Evolutionary conservation across 2,329 filamentous ascomycete species (phyloP), one percentile per base, ranked within the genome.

Genomic region (Aureobasidium uvarum): DNA sequence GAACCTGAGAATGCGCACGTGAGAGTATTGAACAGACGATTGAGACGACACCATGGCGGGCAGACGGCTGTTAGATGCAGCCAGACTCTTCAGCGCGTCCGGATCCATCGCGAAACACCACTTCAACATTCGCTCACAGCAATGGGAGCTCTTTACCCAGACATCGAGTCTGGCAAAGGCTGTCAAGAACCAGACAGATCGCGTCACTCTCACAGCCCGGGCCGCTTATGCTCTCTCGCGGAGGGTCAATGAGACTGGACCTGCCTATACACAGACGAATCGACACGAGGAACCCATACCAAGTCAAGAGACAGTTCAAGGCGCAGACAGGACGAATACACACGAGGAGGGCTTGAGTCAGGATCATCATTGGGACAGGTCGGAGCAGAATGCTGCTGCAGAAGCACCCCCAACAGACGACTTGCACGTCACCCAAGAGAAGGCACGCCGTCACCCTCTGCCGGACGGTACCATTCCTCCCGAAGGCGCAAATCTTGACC

Each of bases 121-220:
- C 72, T 75, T 86, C 65, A 78, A 78, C 48, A 81, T 88, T 56
- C 85, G 86, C 25, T 79, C 81, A 63, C 81, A 83, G 64, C 86
- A 90, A 74, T 78, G 88, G 70, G 84, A 89, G 72, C 75, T 85
- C 55, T 89, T 85, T 75, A 85, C 79, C 58, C 81, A 83, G 69
- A 89, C 88, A 0, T 90, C 88, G 2, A 85, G 84, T 36, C 75
- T 90, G 55, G 84, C 85, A 33, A 86, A 85, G 73, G 83, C 84
- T 16, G 79, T 88, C 65, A 86, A 86, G 73, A 80, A 74, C 60
- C 86, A 88, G 75, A 84, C 84, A 1, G 85, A 88, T 68, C 81
- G 84, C 64, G 75, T 89, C 58, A 85, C 85, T 1, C 77, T 87
- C 59, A 88, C 86, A 20, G 81, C 83, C 43, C 81, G 84, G 70